phyloP scores from a whole-genome alignment of 345 rosid genomes.

The Gossypioides kirkii region DNA sequence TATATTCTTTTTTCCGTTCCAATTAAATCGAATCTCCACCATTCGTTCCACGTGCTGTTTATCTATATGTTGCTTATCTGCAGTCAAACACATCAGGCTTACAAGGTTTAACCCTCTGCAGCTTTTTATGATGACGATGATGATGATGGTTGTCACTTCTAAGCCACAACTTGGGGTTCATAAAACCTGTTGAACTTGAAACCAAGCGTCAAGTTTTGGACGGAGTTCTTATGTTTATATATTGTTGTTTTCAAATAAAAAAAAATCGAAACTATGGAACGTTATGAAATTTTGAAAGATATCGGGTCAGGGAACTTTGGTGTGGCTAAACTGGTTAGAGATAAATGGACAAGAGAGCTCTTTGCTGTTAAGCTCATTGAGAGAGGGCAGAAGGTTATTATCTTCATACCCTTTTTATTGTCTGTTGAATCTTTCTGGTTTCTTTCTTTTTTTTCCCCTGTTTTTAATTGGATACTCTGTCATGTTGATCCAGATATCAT shows the following conservation, averaged over 20 bases:
- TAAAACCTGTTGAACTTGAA: background rate
- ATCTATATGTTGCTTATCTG: background rate
- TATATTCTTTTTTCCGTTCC: background rate
- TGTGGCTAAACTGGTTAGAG: slow-evolving; percentile 60
- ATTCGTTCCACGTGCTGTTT: slow-evolving; percentile 14
- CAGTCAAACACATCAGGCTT: slow-evolving; percentile 10
- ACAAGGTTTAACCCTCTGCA: background rate
- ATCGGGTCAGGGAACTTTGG: slow-evolving; percentile 71
- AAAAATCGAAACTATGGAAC: slow-evolving; percentile 35
- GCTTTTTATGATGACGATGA: slow-evolving; percentile 8
- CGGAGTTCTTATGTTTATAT: background rate
- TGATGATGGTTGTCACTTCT: slow-evolving; percentile 10
- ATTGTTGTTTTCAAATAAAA: background rate
- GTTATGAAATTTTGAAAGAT: slow-evolving; percentile 58
- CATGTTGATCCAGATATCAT: background rate
- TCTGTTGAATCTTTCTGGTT: background rate
- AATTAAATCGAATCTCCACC: background rate
- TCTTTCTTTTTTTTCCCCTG: background rate
- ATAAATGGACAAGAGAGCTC: slow-evolving; percentile 42
- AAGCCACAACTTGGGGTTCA: slow-evolving; percentile 8
- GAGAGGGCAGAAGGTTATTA: slow-evolving; percentile 53
- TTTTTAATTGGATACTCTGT: background rate
- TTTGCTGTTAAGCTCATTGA: slow-evolving; percentile 62
- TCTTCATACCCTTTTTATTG: background rate
- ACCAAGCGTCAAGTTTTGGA: background rate